Base-by-base conservation (phyloP, 2,329 filamentous ascomycete species). In the Aspergillus pseudonomiae region DNA sequence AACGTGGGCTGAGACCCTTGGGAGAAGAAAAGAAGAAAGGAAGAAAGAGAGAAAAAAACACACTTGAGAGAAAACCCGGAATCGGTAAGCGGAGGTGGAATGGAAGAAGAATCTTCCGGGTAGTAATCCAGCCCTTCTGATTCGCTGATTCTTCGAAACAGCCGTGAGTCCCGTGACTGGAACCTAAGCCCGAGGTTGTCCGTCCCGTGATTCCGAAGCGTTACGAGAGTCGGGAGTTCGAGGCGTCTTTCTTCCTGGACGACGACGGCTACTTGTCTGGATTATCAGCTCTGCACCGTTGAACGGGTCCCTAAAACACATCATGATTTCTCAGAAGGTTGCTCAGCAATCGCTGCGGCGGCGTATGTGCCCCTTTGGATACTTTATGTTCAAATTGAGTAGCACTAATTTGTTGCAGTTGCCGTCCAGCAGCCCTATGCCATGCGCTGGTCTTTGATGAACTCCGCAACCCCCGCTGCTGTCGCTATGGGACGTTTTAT, bases 241-340 rank as follows among this genome's bases (percentile, higher is more conserved):
- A 65, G 57, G 60, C 61, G 59, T 65, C 62, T 68, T 67, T 67
- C 62, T 67, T 63, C 56, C 43, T 63, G 48, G 65, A 69, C 68
- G 65, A 65, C 66, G 63, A 66, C 63, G 57, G 48, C 60, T 53
- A 63, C 60, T 62, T 63, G 62, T 52, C 41, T 57, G 48, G 55
- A 53, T 41, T 57, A 48, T 61, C 62, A 61, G 57, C 45, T 63
- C 60, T 61, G 26, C 45, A 62, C 30, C 56, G 30, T 59, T 60
- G 53, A 48, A 54, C 41, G 30, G 50, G 58, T 46, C 57, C 62
- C 55, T 50, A 32, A 63, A 41, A 46, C 28, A 61, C 74, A 80
- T 62, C 53, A 82, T 84, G 81, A 74, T 82, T 69, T 79, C 80
- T 60, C 81, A 82, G 69, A 80, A 81, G 74, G 72, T 81, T 73